A percentile compares a stretch with the other conserved stretches of the same genome.
phyloP scores from a whole-genome alignment of 371 early-diverging fungal species.

The Mortierella sp. region DNA sequence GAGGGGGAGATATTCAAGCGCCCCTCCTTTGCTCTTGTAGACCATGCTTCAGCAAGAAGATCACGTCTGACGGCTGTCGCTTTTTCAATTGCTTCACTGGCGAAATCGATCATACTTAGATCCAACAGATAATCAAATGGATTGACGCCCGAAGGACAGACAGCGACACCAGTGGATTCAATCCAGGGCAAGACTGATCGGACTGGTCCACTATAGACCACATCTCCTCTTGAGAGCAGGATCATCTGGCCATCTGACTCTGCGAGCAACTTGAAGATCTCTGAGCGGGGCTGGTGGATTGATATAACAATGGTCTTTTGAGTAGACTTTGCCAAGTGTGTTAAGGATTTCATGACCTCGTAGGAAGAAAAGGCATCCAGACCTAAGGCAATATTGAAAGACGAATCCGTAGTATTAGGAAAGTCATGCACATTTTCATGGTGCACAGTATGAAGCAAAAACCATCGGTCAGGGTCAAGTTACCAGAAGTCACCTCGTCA shows the following conservation, averaged over 20 bases:
- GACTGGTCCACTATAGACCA: conserved; percentile 49
- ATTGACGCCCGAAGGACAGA: conserved; percentile 41
- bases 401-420: too few relatives aligned
- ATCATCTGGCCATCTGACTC: conserved; percentile 53
- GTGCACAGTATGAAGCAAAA: too few relatives aligned
- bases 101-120: conserved; percentile 47
- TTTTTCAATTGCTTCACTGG: conserved; percentile 42
- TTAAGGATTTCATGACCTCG: conserved; percentile 53
- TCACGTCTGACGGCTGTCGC: conserved; percentile 33
- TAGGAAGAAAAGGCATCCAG: conserved; percentile 50
- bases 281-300: conserved; percentile 51
- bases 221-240: conserved; percentile 47
- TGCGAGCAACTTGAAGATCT: conserved; percentile 45
- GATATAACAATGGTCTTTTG: conserved; percentile 55
- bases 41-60: conserved; percentile 37
- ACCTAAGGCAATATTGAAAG: too few relatives aligned
- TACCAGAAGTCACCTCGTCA: conserved; percentile 53
- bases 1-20: background rate
- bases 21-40: background rate
- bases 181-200: conserved; percentile 40
- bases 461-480: too few relatives aligned
- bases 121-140: conserved; percentile 51
- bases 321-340: conserved; percentile 38
- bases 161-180: conserved; percentile 26
- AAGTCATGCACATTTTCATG: too few relatives aligned